Evolutionary conservation across 345 rosid genomes (phyloP), one percentile per base, ranked within the genome.

Genomic region (Draba incana): DNA sequence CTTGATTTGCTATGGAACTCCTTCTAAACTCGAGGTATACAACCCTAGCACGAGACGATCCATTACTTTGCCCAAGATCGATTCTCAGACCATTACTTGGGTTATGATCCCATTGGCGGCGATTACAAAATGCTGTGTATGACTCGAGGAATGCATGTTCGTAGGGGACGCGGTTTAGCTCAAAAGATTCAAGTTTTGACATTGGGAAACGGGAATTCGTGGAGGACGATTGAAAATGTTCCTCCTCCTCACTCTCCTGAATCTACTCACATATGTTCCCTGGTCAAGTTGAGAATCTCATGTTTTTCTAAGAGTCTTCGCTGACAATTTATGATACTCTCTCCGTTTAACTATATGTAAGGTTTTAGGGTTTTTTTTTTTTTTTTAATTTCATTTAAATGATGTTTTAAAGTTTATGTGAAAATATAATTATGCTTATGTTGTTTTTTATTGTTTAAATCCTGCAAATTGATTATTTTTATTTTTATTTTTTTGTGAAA

Each of bases 51-150:
- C 61, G 0, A 42, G 67, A 60, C 1, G 13, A 8, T 41, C 61
- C 37, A 60, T 70, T 5, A 9, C 38, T 9, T 24, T 70, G 16
- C 74, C 60, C 0, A 61, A 20, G n/a, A 12, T 51, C 10, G 45
- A 60, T 41, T 10, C 72, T 37, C 16, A 14, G 3, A 37, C 41
- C 64, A 57, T 24, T 57, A n/a, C 72, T 47, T 68, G 27, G 72
- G 64, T 68, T 68, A 47, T 68, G 72, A 68, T 57, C 65, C 65
- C 15, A 37, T 57, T 10, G 28, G 15, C 57, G 49, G 14, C 3
- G 72, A 57, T 12, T 47, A 57, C 57, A 68, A 57, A 38, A 28
- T 57, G 38, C 37, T 68, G 72, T 57, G 65, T 48, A 37, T 68
- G 64, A 31, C 9, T 24, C 55, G 23, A 56, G 55, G 45, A 12